These are phyloP conservation scores for Thraustotheca clavata DNA, from an alignment of 352 stramenopile species.

Conservation along the genomic window DNA sequence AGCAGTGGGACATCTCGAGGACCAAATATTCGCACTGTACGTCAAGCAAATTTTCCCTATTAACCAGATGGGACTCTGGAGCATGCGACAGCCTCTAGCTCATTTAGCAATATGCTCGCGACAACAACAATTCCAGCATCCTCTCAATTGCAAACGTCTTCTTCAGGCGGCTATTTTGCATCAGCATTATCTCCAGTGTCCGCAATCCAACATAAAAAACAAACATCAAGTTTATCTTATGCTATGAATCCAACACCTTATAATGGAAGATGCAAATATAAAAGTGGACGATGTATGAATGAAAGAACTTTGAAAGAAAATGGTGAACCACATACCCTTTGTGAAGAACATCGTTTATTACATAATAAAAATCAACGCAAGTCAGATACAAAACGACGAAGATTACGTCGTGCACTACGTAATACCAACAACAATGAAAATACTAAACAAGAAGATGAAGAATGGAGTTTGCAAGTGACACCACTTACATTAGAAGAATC, in stretches of 20 bases:
- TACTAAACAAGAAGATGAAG: background rate
- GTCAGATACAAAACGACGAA: slow-evolving; percentile 18
- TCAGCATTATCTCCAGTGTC: background rate
- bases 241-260: background rate
- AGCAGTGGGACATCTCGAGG: background rate
- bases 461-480: background rate
- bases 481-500: background rate
- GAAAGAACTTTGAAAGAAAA: slow-evolving; percentile 22
- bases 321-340: slow-evolving; percentile 19
- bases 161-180: background rate
- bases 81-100: background rate
- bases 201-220: background rate
- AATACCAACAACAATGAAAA: background rate
- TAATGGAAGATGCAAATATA: slow-evolving; percentile 23
- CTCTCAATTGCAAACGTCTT: no score
- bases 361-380: slow-evolving; percentile 24
- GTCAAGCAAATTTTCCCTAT: background rate
- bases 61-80: background rate
- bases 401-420: slow-evolving; percentile 5
- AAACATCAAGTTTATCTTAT: background rate
- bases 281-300: slow-evolving; percentile 21
- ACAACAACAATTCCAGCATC: background rate
- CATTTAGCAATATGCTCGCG: background rate
- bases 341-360: slow-evolving; percentile 20
- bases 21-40: slow-evolving; percentile 11